These are phyloP conservation scores for Peterozyma xylosa DNA, from an alignment of 805 yeast species.

Conservation along the genomic window DNA sequence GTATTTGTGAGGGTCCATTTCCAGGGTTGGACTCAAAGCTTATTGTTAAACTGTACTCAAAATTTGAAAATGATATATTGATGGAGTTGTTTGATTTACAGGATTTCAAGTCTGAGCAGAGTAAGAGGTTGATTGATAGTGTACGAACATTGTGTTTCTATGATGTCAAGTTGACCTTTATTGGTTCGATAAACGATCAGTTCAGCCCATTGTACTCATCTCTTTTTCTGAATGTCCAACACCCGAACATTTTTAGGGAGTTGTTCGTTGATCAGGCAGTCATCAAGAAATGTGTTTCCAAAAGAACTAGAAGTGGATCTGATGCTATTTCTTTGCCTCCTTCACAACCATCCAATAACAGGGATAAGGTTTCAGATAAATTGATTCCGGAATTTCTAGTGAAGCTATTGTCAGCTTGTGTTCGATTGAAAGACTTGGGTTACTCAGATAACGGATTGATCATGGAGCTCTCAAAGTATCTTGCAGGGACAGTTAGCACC, in stretches of 20 bases:
- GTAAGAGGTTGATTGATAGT: conserved; percentile 61
- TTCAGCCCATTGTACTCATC: conserved; percentile 90
- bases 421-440: conserved; percentile 19
- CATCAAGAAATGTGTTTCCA: conserved; percentile 36
- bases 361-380: too few relatives aligned
- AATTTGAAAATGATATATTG: conserved; percentile 80
- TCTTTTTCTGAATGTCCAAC: conserved; percentile 65
- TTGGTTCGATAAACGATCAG: conserved; percentile 87
- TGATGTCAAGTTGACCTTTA: conserved; percentile 71
- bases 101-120: conserved; percentile 61
- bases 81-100: conserved; percentile 86
- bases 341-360: too few relatives aligned
- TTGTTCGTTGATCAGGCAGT: conserved; percentile 55
- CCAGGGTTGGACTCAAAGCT: conserved; percentile 79
- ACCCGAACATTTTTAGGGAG: conserved; percentile 84
- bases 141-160: conserved; percentile 56
- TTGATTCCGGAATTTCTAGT: conserved; percentile 32
- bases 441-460: conserved; percentile 22
- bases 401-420: conserved; percentile 22
- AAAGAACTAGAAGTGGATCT: conserved; percentile 20
- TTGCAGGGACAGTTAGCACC: conserved; percentile 68
- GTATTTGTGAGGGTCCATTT: conserved; percentile 86
- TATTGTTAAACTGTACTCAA: conserved; percentile 75
- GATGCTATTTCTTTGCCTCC: too few relatives aligned
- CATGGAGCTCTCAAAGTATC: conserved; percentile 60